Percentiles rank a stretch among this genome's conserved stretches.
phyloP scores from a whole-genome alignment of 1,284 basidiomycete species.

The Pseudozyma pruni region DNA sequence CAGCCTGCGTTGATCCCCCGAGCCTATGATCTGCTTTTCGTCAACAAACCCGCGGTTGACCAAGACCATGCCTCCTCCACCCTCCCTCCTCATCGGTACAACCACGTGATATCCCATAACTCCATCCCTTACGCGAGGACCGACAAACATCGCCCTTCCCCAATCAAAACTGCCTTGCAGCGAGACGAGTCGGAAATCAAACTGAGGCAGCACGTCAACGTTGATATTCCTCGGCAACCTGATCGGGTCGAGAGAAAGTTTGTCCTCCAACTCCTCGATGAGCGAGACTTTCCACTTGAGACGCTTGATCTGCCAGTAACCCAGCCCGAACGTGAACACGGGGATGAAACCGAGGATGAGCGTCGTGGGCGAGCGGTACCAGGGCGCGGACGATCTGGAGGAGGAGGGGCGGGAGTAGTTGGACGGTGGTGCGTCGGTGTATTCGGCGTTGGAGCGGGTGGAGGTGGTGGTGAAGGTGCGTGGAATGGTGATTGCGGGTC shows the following conservation, averaged over 20 bases:
- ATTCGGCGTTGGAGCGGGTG: constrained; percentile 4
- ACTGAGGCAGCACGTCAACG: constrained; percentile 51
- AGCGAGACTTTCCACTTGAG: constrained; percentile 94
- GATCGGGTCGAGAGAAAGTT: constrained; percentile 83
- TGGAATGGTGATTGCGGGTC: background rate
- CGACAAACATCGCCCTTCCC: constrained; percentile 79
- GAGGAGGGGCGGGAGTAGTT: constrained; percentile 26
- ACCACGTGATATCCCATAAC: constrained; percentile 86
- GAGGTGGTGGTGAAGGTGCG: constrained; percentile 12
- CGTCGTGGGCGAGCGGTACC: constrained; percentile 61
- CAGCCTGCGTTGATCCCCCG: constrained; percentile 30
- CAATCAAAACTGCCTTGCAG: constrained; percentile 70
- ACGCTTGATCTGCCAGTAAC: constrained; percentile 89
- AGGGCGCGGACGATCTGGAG: constrained; percentile 23
- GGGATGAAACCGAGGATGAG: constrained; percentile 86
- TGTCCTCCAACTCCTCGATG: constrained; percentile 93
- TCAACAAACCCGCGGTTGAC: constrained; percentile 85
- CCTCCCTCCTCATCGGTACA: constrained; percentile 80
- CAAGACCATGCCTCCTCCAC: constrained; percentile 74
- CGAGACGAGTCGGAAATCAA: constrained; percentile 59
- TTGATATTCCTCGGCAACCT: constrained; percentile 85
- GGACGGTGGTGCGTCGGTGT: constrained; percentile 30
- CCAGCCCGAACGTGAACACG: constrained; percentile 88
- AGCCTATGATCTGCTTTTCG: constrained; percentile 67
- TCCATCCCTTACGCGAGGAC: constrained; percentile 88